These are phyloP conservation scores for Fragaria nilgerrensis DNA, from an alignment of 306 rosid species.

Conservation along the genomic window DNA sequence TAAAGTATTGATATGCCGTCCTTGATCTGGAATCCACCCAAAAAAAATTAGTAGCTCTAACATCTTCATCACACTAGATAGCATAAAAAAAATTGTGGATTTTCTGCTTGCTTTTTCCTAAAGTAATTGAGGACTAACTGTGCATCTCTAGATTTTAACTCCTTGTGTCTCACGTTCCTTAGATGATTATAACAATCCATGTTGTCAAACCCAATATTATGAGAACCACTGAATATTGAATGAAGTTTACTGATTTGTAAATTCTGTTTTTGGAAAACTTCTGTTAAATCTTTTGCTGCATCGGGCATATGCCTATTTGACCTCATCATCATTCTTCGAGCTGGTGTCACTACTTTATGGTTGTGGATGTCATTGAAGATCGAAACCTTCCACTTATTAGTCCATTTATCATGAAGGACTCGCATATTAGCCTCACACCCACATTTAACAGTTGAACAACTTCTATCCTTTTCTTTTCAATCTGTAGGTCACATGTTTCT, in stretches of 20 bases:
- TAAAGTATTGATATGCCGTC: background rate
- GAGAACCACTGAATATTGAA: background rate
- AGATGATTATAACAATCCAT: slow-evolving; percentile 4
- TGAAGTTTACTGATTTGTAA: background rate
- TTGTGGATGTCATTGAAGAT: background rate
- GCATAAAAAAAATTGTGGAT: background rate
- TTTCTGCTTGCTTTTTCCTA: background rate
- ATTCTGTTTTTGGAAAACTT: background rate
- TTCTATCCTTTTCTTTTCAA: background rate
- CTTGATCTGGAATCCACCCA: slow-evolving; percentile 4
- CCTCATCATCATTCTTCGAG: background rate
- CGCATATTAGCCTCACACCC: background rate
- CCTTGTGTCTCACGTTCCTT: background rate
- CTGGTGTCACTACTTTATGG: background rate
- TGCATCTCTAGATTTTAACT: background rate
- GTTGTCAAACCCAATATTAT: background rate
- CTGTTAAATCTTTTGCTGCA: background rate
- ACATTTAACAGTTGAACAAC: background rate
- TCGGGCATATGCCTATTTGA: background rate
- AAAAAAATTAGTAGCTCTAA: background rate
- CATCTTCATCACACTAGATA: background rate
- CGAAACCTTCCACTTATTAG: background rate
- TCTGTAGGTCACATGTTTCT: too few relatives aligned
- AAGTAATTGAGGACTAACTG: background rate
- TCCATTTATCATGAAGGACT: background rate